A percentile compares a stretch with the other conserved stretches of the same genome.
phyloP scores from a whole-genome alignment of 805 yeast species.

The Naumovozyma dairenensis region DNA sequence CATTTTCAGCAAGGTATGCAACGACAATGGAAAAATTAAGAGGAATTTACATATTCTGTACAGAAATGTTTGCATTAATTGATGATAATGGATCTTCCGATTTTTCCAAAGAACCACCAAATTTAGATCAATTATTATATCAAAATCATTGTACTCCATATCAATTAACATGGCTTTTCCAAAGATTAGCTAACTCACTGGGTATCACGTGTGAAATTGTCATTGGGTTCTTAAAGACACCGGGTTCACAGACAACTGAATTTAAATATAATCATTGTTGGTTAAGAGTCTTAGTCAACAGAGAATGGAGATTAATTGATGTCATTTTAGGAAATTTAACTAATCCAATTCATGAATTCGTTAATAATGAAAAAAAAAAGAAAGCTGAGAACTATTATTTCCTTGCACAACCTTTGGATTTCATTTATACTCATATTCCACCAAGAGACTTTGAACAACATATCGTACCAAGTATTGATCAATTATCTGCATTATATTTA shows the following conservation, averaged over 20 bases:
- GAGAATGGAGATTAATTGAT: constrained; percentile 75
- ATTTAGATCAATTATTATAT: constrained; percentile 34
- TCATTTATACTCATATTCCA: constrained; percentile 84
- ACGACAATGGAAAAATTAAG: constrained; percentile 51
- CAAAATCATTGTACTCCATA: constrained; percentile 50
- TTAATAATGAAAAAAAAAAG: constrained; percentile 25
- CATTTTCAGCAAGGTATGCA: constrained; percentile 42
- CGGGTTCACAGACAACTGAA: constrained; percentile 42
- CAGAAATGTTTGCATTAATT: constrained; percentile 45
- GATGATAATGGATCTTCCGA: constrained; percentile 31
- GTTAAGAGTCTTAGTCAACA: constrained; percentile 69
- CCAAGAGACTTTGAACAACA: constrained; percentile 71
- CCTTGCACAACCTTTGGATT: constrained; percentile 60
- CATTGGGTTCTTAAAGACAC: constrained; percentile 74
- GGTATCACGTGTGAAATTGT: constrained; percentile 69
- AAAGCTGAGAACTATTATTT: constrained; percentile 52
- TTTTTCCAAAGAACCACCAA: constrained; percentile 31
- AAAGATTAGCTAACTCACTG: constrained; percentile 58
- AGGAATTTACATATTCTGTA: constrained; percentile 53
- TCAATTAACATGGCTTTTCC: constrained; percentile 70
- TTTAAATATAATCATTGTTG: constrained; percentile 73
- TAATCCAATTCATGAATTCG: constrained; percentile 39
- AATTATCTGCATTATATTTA: constrained; percentile 62
- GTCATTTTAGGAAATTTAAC: constrained; percentile 52
- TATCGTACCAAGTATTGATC: constrained; percentile 74